Base-by-base conservation (phyloP, 768 basidiomycete species). In the Mycena pura region DNA sequence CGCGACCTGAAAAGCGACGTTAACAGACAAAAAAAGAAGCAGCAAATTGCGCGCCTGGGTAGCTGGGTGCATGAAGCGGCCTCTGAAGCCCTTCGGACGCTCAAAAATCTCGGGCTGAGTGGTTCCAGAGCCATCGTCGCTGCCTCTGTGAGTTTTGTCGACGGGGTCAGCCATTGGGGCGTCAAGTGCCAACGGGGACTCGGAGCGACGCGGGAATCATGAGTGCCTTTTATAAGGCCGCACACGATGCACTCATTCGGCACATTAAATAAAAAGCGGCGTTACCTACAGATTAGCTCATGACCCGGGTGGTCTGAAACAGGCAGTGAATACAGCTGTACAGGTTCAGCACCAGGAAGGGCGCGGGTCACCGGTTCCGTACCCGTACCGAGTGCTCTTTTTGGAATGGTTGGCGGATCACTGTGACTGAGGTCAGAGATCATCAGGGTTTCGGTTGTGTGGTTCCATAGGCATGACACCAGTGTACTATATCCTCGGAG, bases 21-120 rank as follows among this genome's bases (percentile, higher is more conserved):
- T 27, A 48, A 39, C 17, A 58, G n/a, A 51, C 6, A 21, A 28
- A 5, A n/a, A 29, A 29, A 21, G 34, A 22, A 10, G 40, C 32
- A 32, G 46, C 36, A 53, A 14, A 65, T 27, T 39, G 51, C 68
- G 28, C 2, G 78, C 78, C 72, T 88, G 87, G 2, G 82, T 83
- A 41, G 77, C 63, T 19, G 88, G 80, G 59, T 86, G 76, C 48
- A 79, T 78, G 69, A 85, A 89, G 38, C 86, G 6, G 29, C 84
- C 80, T 67, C 69, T 81, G 52, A 81, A 47, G 32, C 85, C 85
- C 7, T 66, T 76, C 2, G 77, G 83, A 56, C 79, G 81, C 50
- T 77, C 72, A 67, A 72, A 73, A 48, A 73, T 61, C 52, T 66
- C 64, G 24, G 56, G 56, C 14, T 39, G 32, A 27, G 29, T 31